A percentile compares a stretch with the other conserved stretches of the same genome.
phyloP scores from a whole-genome alignment of 2,329 filamentous ascomycete species.

The Rutstroemia sp. region DNA sequence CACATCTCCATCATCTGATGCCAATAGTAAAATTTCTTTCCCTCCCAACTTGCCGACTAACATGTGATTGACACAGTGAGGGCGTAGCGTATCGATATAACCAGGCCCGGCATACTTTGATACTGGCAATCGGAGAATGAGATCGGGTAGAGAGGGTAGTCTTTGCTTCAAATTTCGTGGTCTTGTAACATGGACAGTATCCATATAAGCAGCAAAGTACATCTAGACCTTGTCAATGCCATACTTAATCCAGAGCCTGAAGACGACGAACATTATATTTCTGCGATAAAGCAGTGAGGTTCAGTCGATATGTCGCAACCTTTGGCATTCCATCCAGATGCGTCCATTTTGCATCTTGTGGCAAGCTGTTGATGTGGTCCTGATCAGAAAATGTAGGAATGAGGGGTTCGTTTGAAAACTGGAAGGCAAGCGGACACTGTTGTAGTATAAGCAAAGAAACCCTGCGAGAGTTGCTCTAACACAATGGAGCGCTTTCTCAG shows the following conservation, averaged over 20 bases:
- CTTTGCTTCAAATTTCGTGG: slow-evolving; percentile 42
- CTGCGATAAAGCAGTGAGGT: slow-evolving; percentile 5
- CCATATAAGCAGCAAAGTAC: slow-evolving; percentile 53
- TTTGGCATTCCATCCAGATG: neutral
- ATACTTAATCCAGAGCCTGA: neutral
- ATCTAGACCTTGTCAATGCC: slow-evolving; percentile 34
- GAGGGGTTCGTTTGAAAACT: too few species aligned
- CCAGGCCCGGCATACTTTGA: slow-evolving; percentile 41
- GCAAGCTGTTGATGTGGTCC: neutral
- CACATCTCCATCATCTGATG: slow-evolving; percentile 70
- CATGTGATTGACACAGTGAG: slow-evolving; percentile 63
- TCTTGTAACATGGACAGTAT: slow-evolving; percentile 49
- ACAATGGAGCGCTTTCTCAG: too few species aligned
- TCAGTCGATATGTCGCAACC: slow-evolving; percentile 2
- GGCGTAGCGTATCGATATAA: slow-evolving; percentile 41
- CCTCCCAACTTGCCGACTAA: slow-evolving; percentile 61
- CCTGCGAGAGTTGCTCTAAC: too few species aligned
- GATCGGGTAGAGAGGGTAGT: slow-evolving; percentile 40
- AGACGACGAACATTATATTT: slow-evolving; percentile 3
- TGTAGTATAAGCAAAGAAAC: too few species aligned
- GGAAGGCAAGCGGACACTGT: too few species aligned
- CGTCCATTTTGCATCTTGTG: neutral
- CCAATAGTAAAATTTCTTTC: slow-evolving; percentile 60
- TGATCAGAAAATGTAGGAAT: neutral
- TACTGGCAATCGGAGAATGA: slow-evolving; percentile 39